These are phyloP conservation scores for Fusarium tricinctum DNA, from an alignment of 2,329 filamentous ascomycete genomes.

Conservation along the genomic window DNA sequence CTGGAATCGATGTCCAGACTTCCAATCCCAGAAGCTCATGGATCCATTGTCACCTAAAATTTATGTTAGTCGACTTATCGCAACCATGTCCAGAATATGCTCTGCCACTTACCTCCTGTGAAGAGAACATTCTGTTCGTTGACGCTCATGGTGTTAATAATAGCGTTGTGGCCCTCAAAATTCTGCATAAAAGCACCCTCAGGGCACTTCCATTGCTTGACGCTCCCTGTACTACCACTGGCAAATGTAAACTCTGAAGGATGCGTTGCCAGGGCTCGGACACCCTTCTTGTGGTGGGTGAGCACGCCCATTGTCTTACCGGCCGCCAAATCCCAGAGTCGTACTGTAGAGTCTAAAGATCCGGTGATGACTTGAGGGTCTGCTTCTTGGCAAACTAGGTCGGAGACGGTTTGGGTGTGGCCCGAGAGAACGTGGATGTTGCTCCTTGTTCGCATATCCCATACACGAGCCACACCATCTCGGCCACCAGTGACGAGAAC, in stretches of 20 bases:
- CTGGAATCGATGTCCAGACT: slow-evolving; percentile 93
- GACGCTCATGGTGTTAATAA: slow-evolving; percentile 93
- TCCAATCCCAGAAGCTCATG: slow-evolving; percentile 99
- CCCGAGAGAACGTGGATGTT: slow-evolving; percentile 95
- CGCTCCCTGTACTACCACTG: slow-evolving; percentile 88
- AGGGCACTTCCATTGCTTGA: slow-evolving; percentile 99
- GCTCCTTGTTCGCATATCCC: slow-evolving; percentile 97
- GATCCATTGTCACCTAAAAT: slow-evolving; percentile 84
- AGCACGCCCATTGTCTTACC: slow-evolving; percentile 96
- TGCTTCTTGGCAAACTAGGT: slow-evolving; percentile 92
- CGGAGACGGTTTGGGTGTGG: slow-evolving; percentile 90
- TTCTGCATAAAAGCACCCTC: slow-evolving; percentile 99
- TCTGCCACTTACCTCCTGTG: slow-evolving; percentile 73
- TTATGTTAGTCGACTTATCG: slow-evolving; percentile 22
- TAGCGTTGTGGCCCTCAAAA: slow-evolving; percentile 95
- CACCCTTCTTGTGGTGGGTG: slow-evolving; percentile 98
- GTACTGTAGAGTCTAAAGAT: slow-evolving; percentile 92
- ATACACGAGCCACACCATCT: slow-evolving; percentile 94
- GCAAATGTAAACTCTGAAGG: slow-evolving; percentile 97
- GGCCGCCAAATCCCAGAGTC: slow-evolving; percentile 95
- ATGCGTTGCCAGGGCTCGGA: slow-evolving; percentile 85
- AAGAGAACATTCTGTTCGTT: slow-evolving; percentile 97
- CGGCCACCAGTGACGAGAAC: slow-evolving; percentile 94
- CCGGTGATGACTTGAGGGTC: slow-evolving; percentile 95
- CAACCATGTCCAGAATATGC: background rate